Base-by-base conservation (phyloP, 2,329 filamentous ascomycete genomes). In the Colletotrichum sp. region DNA sequence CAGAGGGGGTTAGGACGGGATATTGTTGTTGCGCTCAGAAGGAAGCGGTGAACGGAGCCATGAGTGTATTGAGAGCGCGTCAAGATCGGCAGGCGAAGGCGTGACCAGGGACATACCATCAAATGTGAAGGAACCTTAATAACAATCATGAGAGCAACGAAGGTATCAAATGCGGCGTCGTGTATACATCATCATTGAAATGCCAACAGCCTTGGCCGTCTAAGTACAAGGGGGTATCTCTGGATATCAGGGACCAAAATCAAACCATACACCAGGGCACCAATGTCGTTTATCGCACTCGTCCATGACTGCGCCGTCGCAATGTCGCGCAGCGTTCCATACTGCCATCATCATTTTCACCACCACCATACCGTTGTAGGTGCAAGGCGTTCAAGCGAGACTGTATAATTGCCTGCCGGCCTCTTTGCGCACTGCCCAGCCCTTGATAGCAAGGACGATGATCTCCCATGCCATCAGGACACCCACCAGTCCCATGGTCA, bases 391-490 rank as follows among this genome's bases (percentile, higher is more conserved):
- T 76, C 70, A 74, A 30, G n/a, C 16, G 52, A 66, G 57, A 34
- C 21, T 52, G 26, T 43, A 61, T 3, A 52, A 34, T 8, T 43
- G 61, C 21, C 61, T 67, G 5, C 66, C 80, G 1, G 80, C 79
- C 80, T 91, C 89, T 69, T 82, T 85, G 66, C 89, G 87, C 18
- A 91, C 85, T 6, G 95, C 95, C 95, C 95, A 98, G 30, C 96
- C 96, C 85, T 98, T 98, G 82, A 98, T 86, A 30, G 95, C 94
- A 75, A 98, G 91, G 13, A 94, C 87, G 32, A 96, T 81, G 24
- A 98, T 90, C 70, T 94, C 90, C 93, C 95, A 98, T 0, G 96
- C 93, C 94, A 98, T 96, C 67, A 98, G 84, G 67, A 98, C 88
- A 3, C 93, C 94, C 2, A 95, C 94, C 8, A 98, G 83, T 3